These are phyloP conservation scores for Monilinia fructigena DNA, from an alignment of 2,329 filamentous ascomycete species.

Conservation along the genomic window DNA sequence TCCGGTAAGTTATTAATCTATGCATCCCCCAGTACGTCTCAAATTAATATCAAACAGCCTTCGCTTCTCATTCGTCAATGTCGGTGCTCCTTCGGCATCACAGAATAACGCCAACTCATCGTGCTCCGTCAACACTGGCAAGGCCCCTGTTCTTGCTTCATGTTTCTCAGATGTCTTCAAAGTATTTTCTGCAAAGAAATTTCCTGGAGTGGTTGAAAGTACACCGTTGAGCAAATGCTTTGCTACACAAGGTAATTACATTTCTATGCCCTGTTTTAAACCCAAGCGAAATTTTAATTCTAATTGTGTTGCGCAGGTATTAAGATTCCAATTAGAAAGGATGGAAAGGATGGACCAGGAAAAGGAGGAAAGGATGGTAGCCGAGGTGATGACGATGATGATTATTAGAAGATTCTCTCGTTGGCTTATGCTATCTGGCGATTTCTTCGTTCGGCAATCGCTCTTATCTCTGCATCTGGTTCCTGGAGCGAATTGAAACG, in stretches of 20 bases:
- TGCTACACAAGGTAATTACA: conserved; percentile 86
- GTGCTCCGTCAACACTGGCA: conserved; percentile 65
- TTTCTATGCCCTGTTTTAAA: not conserved
- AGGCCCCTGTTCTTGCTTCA: conserved; percentile 78
- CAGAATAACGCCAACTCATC: conserved; percentile 39
- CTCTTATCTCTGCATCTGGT: not conserved
- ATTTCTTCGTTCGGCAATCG: not conserved
- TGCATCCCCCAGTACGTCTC: conserved; percentile 2
- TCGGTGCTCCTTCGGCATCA: conserved; percentile 52
- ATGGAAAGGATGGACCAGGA: conserved; percentile 72
- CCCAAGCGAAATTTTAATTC: not conserved
- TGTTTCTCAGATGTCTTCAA: conserved; percentile 88
- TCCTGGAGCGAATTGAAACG: not conserved
- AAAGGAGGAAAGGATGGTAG: conserved; percentile 36
- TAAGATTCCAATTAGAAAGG: conserved; percentile 84
- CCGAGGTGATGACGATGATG: conserved; percentile 34
- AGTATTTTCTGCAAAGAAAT: conserved; percentile 96
- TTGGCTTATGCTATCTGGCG: not conserved
- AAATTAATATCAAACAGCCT: conserved; percentile 45
- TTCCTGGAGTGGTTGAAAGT: conserved; percentile 94
- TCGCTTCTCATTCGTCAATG: conserved; percentile 77
- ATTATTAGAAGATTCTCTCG: conserved; percentile 6
- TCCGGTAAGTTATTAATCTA: conserved; percentile 61
- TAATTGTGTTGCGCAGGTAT: conserved; percentile 13
- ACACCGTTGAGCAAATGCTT: conserved; percentile 90